Evolutionary conservation across 129 eudicot genomes (phyloP).

Genomic region (Gnaphalium uliginosum): DNA sequence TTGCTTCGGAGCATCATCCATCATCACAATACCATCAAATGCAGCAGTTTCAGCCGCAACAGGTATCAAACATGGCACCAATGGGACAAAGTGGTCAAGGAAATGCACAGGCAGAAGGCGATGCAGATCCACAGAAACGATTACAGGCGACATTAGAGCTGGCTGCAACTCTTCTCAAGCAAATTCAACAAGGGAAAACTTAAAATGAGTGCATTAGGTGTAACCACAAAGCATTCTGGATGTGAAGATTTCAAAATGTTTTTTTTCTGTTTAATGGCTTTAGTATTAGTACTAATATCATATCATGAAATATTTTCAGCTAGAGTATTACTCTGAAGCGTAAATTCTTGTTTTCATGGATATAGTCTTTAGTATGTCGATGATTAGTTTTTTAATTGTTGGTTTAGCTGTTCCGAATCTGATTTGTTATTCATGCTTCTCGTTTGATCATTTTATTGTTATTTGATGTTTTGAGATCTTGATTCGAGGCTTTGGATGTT

Average conservation of each 20-base stretch:
- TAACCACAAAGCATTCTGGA: not conserved
- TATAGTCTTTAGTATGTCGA: no score
- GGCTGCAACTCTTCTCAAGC: slow-evolving; percentile 96
- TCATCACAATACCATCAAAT: slow-evolving; percentile 46
- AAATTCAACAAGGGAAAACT: slow-evolving; percentile 81
- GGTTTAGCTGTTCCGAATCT: not conserved
- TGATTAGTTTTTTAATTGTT: not conserved
- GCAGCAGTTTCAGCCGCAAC: slow-evolving; percentile 49
- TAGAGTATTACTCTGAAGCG: not conserved
- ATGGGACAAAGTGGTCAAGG: slow-evolving; percentile 37
- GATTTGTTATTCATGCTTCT: no score
- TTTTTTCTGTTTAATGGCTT: not conserved
- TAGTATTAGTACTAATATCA: no score
- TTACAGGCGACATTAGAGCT: slow-evolving; percentile 84
- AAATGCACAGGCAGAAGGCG: slow-evolving; percentile 55
- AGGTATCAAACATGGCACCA: slow-evolving; percentile 29
- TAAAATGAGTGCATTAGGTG: not conserved
- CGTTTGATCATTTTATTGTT: no score
- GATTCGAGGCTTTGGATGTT: no score
- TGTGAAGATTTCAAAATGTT: not conserved
- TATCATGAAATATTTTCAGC: no score
- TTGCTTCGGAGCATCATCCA: slow-evolving; percentile 35
- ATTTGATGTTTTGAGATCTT: no score
- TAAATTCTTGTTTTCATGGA: not conserved
- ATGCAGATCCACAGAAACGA: slow-evolving; percentile 82